Base-by-base conservation (phyloP, 2,329 filamentous ascomycete genomes). In the Zymoseptoria passerinii region DNA sequence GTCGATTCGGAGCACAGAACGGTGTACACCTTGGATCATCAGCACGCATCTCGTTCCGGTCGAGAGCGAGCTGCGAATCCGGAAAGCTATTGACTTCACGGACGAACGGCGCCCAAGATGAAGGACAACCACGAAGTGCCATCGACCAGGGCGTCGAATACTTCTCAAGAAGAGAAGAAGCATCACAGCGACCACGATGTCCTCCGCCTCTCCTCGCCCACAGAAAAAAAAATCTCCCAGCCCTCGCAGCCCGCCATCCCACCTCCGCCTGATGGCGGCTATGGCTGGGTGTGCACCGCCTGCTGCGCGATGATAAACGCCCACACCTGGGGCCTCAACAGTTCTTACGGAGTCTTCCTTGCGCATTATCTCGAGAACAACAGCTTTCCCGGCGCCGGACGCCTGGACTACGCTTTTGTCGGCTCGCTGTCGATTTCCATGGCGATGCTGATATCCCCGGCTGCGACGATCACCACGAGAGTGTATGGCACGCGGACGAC, bases 331-430 rank as follows among this genome's bases (percentile, higher is more conserved):
- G 71, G 71, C 16, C 56, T 72, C 8, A 72, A 73, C 53, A 67
- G 63, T 4, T 79, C 81, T 1, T 88, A 81, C 75, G 89, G 88
- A 70, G 85, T 90, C 58, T 90, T 87, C 63, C 83, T 92, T 13
- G 86, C 90, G 16, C 81, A 90, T 67, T 94, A 92, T 75, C 81
- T 92, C 57, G 76, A 79, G 18, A 81, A 80, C 53, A 76, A 84
- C 55, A 77, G 79, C 20, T 90, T 88, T 62, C 80, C 83, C 0
- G 83, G 81, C 13, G 81, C 87, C 2, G 83, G 82, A 0, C 74
- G 81, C 1, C 79, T 92, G 1, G 80, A 85, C 5, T 92, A 86
- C 71, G 89, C 89, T 48, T 91, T 92, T 69, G 80, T 92, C n/a
- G 89, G 89, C 28, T 85, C 85, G 0, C 75, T 89, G 0, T 86